Conservation (phyloP, 768 basidiomycete genomes). For the Psilocybe cubensis region DNA sequence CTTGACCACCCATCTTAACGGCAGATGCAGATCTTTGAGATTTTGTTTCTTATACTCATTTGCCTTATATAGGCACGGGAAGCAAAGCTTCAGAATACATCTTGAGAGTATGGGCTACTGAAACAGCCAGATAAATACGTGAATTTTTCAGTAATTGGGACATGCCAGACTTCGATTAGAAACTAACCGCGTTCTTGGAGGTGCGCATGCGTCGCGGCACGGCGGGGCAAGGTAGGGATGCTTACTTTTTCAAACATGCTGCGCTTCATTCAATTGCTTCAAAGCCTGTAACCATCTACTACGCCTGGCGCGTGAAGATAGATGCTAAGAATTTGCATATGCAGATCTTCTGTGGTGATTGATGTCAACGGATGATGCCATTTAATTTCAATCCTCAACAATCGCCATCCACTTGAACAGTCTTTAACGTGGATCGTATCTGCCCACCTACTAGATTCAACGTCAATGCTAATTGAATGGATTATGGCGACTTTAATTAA, state of each 20-base stretch:
- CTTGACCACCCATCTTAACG: not conserved
- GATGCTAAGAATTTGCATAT: not conserved
- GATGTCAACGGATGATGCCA: not conserved
- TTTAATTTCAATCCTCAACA: not conserved
- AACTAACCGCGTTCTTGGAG: not conserved
- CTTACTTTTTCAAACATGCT: not conserved
- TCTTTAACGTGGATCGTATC: not conserved
- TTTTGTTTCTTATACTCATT: not conserved
- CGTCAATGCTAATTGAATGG: not conserved
- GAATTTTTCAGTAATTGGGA: not conserved
- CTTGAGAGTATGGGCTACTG: not conserved
- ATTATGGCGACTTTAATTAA: not conserved
- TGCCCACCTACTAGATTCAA: not conserved
- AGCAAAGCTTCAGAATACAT: not conserved
- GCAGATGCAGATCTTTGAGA: not conserved
- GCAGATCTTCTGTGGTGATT: not conserved
- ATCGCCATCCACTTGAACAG: not conserved
- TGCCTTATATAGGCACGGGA: not conserved
- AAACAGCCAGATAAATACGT: not conserved
- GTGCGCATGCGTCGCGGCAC: too few species aligned
- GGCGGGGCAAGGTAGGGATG: not conserved
- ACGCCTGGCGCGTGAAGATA: too few species aligned
- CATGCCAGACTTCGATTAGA: not conserved
- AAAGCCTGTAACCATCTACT: not conserved
- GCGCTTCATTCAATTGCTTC: too few species aligned